Evolutionary conservation across 306 rosid genomes (phyloP).

Genomic region (Cajanus cajan): DNA sequence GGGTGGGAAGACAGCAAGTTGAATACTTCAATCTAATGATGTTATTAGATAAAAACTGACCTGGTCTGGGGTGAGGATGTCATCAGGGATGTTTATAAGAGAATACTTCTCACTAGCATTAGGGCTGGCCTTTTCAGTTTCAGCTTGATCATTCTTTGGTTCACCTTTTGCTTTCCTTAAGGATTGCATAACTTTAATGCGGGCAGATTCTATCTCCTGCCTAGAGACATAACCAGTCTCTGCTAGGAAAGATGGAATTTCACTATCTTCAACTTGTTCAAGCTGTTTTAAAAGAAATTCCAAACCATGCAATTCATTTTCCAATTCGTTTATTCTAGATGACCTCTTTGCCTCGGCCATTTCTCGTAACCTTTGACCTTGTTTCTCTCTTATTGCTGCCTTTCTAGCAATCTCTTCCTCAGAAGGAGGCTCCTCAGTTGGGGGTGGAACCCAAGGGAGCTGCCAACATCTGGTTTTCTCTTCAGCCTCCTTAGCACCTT

Average conservation of each 20-base stretch:
- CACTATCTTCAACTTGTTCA: conserved; percentile 67
- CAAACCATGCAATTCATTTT: conserved; percentile 79
- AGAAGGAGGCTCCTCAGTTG: conserved; percentile 90
- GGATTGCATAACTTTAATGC: conserved; percentile 66
- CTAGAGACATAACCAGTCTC: conserved; percentile 82
- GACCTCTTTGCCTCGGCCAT: conserved; percentile 98
- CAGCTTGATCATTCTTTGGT: conserved; percentile 70
- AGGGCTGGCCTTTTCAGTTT: conserved; percentile 62
- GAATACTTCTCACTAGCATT: conserved; percentile 57
- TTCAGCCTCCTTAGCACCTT: conserved; percentile 75
- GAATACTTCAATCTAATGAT: conserved; percentile 29
- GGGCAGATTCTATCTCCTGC: conserved; percentile 88
- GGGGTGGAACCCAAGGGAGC: conserved; percentile 98
- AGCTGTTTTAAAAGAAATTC: conserved; percentile 86
- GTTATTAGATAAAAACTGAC: conserved; percentile 44
- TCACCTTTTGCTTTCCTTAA: conserved; percentile 91
- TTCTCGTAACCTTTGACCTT: conserved; percentile 93
- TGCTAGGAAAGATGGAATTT: conserved; percentile 67
- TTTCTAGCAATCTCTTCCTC: conserved; percentile 97
- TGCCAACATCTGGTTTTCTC: conserved; percentile 93
- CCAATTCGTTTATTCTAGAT: conserved; percentile 89
- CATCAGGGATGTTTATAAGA: conserved; percentile 81
- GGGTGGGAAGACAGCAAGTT: conserved; percentile 2
- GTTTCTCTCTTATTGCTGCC: conserved; percentile 93
- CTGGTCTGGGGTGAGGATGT: conserved; percentile 82